Percentiles rank a stretch among this genome's conserved stretches.
phyloP scores from a whole-genome alignment of 495 filamentous ascomycete genomes.

The Penicillium macrosclerotiorum region DNA sequence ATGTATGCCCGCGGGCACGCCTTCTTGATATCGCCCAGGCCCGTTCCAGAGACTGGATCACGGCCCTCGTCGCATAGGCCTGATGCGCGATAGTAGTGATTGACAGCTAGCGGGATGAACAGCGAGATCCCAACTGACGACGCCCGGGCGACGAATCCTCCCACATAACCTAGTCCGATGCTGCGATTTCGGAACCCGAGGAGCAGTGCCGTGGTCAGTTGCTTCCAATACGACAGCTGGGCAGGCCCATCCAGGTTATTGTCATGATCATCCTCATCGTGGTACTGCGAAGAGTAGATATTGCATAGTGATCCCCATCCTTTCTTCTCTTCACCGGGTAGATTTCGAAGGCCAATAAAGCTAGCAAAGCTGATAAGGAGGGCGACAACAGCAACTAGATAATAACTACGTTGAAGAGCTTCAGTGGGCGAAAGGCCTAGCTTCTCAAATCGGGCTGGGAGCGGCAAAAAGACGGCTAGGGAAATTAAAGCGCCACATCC shows the following conservation, averaged over 20 bases:
- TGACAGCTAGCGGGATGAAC: constrained; percentile 90
- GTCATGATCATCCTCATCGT: constrained; percentile 2
- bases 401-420: constrained; percentile 78
- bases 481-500: constrained; percentile 89
- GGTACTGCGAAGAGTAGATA: not conserved
- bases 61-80: constrained; percentile 70
- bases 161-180: constrained; percentile 85
- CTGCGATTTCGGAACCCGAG: constrained; percentile 72
- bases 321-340: constrained; percentile 77
- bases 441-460: constrained; percentile 74
- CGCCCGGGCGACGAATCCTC: constrained; percentile 91
- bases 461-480: constrained; percentile 74
- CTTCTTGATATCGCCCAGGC: constrained; percentile 64
- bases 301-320: constrained; percentile 52
- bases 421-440: constrained; percentile 61
- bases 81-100: constrained; percentile 79
- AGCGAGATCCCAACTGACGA: constrained; percentile 94
- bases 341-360: constrained; percentile 73
- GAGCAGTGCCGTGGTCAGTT: constrained; percentile 60
- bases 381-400: constrained; percentile 73
- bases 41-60: constrained; percentile 48
- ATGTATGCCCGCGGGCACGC: constrained; percentile 82
- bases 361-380: constrained; percentile 70
- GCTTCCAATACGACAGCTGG: constrained; percentile 33
- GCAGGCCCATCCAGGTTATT: not conserved